phyloP scores from a whole-genome alignment of 345 rosid species.

The Moricandia arvensis region DNA sequence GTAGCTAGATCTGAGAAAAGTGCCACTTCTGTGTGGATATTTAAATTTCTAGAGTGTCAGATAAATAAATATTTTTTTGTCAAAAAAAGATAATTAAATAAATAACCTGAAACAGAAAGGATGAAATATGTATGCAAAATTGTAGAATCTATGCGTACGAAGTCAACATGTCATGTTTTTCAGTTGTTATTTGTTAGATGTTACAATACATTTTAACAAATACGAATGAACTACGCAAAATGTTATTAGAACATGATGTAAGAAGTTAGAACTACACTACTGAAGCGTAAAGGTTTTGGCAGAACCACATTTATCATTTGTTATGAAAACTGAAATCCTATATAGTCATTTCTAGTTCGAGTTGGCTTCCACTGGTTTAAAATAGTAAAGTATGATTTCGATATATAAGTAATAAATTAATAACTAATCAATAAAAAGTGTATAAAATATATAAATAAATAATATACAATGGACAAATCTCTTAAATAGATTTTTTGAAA shows the following conservation, averaged over 20 bases:
- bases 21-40: constrained; percentile 7
- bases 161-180: background rate
- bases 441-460: background rate
- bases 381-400: background rate
- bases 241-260: background rate
- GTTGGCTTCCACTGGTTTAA: background rate
- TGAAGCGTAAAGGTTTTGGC: background rate
- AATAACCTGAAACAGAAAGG: background rate
- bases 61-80: background rate
- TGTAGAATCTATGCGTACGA: background rate
- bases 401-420: background rate
- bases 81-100: too few species aligned
- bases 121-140: background rate
- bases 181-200: background rate
- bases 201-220: background rate
- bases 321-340: background rate
- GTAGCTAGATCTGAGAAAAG: constrained; percentile 19
- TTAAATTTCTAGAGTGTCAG: background rate
- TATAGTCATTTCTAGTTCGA: background rate
- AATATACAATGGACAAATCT: too few species aligned
- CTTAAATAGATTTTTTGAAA: too few species aligned
- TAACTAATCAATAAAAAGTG: background rate
- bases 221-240: background rate
- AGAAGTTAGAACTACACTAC: background rate
- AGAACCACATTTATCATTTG: background rate